Base-by-base conservation (phyloP, 768 basidiomycete species). In the Crepidotus variabilis region DNA sequence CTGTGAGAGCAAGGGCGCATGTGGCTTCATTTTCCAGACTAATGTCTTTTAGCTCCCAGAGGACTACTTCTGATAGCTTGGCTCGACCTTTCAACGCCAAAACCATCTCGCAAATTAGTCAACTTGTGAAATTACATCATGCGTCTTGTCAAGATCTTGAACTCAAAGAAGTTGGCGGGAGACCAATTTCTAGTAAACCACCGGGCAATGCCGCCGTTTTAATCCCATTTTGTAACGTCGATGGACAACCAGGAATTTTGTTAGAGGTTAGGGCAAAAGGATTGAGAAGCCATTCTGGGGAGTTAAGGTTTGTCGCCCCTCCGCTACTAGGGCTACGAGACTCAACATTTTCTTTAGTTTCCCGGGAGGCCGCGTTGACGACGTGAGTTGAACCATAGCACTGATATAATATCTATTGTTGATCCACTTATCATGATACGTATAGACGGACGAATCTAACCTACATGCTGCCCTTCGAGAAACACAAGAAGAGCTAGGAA, bases 151-250 rank as follows among this genome's bases (percentile, higher is more conserved):
- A 43, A 43, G 11, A 20, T 14, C 18, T 43, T 14, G 39, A 20
- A 14, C 39, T 43, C 11, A 43, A 14, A 20, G 39, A 14, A 43
- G 39, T 43, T 20, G 39, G 39, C 18, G 39, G 39, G 13, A 16
- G 18, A 16, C 39, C 39, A 11, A 16, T 20, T 5, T 16, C 39
- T 5, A 43, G 39, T 14, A 43, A 11, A 43, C 39, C 39, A 16
- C 39, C 14, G 5, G 39, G 57, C 24, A 78, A 83, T 62, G 90
- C 90, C 9, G 87, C 87, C 2, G 86, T 92, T 22, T 72, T 92
- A 51, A 81, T 92, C 60, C 88, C 89, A 0, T 73, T 92, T 51
- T 92, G 90, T 71, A 92, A 92, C 63, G 85, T 92, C 18, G 72
- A 78, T 32, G 76, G 77, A 51, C 72, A 74, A 13, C 87, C 90